Evolutionary conservation across 2,329 filamentous ascomycete species (phyloP).

Genomic region (Hypoxylon sp.): DNA sequence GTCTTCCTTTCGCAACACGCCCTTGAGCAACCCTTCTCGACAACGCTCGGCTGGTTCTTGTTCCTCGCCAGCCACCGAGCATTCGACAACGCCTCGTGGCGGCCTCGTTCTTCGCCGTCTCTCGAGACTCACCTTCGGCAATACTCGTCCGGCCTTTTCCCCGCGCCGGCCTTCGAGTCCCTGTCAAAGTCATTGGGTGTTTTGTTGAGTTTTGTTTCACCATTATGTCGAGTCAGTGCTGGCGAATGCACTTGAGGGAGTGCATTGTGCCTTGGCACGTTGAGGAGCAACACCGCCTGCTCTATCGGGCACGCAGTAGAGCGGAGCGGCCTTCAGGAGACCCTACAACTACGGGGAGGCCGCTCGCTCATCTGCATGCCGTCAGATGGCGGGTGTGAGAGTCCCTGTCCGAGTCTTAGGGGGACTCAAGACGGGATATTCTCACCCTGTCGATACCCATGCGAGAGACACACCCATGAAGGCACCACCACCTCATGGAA

Average conservation of each 20-base stretch:
- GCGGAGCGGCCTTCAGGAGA: neutral
- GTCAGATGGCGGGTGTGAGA: neutral
- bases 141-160: constrained; percentile 23
- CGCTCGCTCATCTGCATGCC: neutral
- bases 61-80: constrained; percentile 18
- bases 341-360: neutral
- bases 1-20: constrained; percentile 21
- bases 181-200: constrained; percentile 9
- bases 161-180: constrained; percentile 29
- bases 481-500: neutral
- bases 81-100: constrained; percentile 28
- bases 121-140: constrained; percentile 19
- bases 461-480: neutral
- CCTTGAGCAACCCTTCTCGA: constrained; percentile 19
- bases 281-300: neutral
- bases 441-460: neutral
- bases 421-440: neutral
- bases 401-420: neutral
- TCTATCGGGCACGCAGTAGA: neutral
- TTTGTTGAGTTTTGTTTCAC: constrained; percentile 6
- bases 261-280: neutral
- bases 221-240: neutral
- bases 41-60: constrained; percentile 1
- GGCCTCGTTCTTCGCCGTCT: constrained; percentile 24
- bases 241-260: constrained; percentile 5